These are phyloP conservation scores for Plasmodium gonderi DNA, from an alignment of 169 alveolate genomes.

Conservation along the genomic window DNA sequence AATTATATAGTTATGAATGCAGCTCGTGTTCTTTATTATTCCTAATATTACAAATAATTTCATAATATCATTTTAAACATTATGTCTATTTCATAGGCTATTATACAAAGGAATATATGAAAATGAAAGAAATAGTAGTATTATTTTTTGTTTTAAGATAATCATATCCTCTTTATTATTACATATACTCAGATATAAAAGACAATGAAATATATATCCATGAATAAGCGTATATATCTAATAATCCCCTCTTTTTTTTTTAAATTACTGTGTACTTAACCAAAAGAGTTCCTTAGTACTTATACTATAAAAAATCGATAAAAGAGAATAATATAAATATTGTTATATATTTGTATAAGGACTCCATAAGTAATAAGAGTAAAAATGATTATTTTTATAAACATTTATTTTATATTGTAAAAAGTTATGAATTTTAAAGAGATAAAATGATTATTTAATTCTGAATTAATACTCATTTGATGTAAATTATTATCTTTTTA, in stretches of 20 bases:
- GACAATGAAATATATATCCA: background rate
- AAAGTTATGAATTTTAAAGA: background rate
- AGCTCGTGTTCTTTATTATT: background rate
- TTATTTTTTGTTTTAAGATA: background rate
- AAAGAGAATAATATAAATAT: background rate
- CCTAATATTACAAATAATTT: background rate
- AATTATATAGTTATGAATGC: no score
- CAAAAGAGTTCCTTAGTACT: background rate
- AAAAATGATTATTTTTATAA: background rate
- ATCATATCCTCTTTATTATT: background rate
- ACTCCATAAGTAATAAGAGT: background rate
- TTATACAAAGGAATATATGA: background rate
- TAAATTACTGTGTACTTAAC: background rate
- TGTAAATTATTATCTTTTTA: background rate
- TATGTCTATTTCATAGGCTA: background rate
- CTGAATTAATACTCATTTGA: background rate
- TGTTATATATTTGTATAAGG: background rate
- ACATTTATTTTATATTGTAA: background rate
- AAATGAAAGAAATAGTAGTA: background rate
- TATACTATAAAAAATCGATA: background rate
- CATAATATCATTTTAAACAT: background rate
- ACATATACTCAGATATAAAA: background rate
- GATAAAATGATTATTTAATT: background rate
- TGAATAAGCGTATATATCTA: background rate
- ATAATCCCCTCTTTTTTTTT: background rate